Evolutionary conservation across 371 early-diverging fungal genomes (phyloP).

Genomic region (Homolaphlyctis polyrhiza): DNA sequence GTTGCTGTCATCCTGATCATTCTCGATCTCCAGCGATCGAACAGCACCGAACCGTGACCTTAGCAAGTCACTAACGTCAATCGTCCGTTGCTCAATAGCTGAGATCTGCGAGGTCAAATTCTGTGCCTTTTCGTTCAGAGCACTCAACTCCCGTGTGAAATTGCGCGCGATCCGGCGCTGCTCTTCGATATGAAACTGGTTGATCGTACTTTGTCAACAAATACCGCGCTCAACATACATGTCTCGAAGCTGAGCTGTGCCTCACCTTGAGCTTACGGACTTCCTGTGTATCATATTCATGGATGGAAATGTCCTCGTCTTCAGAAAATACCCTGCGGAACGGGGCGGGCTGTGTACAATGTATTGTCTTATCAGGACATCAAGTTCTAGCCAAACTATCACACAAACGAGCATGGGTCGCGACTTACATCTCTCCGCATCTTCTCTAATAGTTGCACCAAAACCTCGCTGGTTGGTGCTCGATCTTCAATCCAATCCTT

Average conservation of each 20-base stretch:
- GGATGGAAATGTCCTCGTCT: conserved; percentile 3
- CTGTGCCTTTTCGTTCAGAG: background rate
- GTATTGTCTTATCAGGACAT: too few relatives aligned
- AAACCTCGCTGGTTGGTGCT: background rate
- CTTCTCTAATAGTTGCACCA: background rate
- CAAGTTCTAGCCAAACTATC: too few relatives aligned
- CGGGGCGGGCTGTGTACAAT: background rate
- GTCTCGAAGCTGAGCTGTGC: background rate
- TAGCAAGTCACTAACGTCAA: background rate
- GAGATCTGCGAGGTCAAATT: background rate
- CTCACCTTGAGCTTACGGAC: conserved; percentile 11
- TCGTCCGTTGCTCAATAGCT: background rate
- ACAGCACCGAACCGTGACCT: background rate
- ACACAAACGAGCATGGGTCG: too few relatives aligned
- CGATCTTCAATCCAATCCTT: conserved; percentile 14
- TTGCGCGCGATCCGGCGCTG: background rate
- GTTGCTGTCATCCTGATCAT: too few relatives aligned
- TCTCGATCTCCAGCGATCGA: background rate
- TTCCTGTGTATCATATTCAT: conserved; percentile 8
- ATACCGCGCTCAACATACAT: too few relatives aligned
- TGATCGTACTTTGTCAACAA: too few relatives aligned
- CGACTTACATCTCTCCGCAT: background rate
- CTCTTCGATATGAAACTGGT: conserved; percentile 1
- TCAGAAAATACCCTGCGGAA: background rate
- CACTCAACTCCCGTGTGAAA: background rate